These are phyloP conservation scores for Beauveria australis DNA, from an alignment of 2,329 filamentous ascomycete species.

Conservation along the genomic window DNA sequence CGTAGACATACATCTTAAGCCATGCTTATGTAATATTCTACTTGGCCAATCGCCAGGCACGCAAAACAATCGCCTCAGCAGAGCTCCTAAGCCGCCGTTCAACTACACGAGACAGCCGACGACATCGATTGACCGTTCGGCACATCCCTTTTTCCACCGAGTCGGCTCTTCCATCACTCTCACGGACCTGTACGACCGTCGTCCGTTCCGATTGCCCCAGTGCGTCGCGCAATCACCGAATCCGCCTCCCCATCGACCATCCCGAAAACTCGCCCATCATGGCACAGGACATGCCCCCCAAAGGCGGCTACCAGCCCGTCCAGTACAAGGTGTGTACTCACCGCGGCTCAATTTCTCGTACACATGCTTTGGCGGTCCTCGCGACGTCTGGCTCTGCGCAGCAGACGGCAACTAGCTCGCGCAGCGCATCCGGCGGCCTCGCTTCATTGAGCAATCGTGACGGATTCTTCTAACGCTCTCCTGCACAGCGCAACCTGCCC, in stretches of 20 bases:
- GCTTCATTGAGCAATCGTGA: not conserved
- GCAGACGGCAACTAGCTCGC: not conserved
- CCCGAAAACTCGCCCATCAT: slow-evolving; percentile 46
- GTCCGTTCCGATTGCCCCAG: not conserved
- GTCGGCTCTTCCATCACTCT: not conserved
- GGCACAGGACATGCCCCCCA: slow-evolving; percentile 96
- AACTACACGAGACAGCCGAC: slow-evolving; percentile 5
- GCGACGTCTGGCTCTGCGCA: not conserved
- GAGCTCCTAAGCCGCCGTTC: not conserved
- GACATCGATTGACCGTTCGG: slow-evolving; percentile 1
- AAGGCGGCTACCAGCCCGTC: slow-evolving; percentile 88
- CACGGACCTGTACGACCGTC: not conserved
- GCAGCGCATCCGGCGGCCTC: not conserved
- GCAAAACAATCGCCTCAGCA: slow-evolving; percentile 13
- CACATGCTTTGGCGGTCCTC: not conserved
- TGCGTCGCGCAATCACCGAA: slow-evolving; percentile 15
- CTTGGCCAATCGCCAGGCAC: slow-evolving; percentile 10
- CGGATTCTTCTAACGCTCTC: slow-evolving; percentile 13
- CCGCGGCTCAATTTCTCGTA: not conserved
- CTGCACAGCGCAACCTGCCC: slow-evolving; percentile 77
- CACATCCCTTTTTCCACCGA: not conserved
- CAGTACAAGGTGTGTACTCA: slow-evolving; percentile 76
- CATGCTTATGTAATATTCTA: slow-evolving; percentile 10
- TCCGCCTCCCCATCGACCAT: slow-evolving; percentile 2
- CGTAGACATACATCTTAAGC: too few species aligned